These are phyloP conservation scores for Perkinsus marinus DNA, from an alignment of 169 alveolate genomes.

Conservation along the genomic window DNA sequence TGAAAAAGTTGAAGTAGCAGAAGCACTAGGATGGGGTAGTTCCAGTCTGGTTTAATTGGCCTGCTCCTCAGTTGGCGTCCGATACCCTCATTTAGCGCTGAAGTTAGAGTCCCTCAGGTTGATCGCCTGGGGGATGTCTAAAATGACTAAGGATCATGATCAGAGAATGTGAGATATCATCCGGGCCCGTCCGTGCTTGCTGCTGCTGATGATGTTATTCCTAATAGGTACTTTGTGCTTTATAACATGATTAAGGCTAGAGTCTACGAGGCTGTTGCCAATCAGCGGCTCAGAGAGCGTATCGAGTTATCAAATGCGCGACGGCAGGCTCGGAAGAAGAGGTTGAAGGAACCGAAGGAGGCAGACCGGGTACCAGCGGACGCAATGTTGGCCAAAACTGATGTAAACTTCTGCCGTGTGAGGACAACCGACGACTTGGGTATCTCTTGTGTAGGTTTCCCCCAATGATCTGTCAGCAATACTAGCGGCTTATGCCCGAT, in stretches of 20 bases:
- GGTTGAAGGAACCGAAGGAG: not conserved
- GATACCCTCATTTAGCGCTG: not conserved
- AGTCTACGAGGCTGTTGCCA: not conserved
- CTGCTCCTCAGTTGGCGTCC: not conserved
- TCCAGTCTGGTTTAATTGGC: no score
- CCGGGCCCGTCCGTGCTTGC: not conserved
- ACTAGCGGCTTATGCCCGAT: not conserved
- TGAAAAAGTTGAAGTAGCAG: no score
- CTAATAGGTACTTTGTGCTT: not conserved
- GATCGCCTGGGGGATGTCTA: not conserved
- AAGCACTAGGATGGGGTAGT: no score
- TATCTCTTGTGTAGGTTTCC: not conserved
- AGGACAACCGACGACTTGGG: not conserved
- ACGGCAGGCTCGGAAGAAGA: not conserved
- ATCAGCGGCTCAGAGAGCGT: not conserved
- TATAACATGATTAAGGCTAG: not conserved
- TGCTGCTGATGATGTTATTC: not conserved
- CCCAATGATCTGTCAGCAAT: not conserved
- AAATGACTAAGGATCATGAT: not conserved
- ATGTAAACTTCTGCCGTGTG: not conserved
- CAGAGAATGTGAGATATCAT: not conserved
- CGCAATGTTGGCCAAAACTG: not conserved
- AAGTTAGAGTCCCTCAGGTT: not conserved
- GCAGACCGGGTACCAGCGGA: not conserved
- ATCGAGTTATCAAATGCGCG: not conserved